These are phyloP conservation scores for Coemansia sp. DNA, from an alignment of 192 early-diverging fungal genomes.

Conservation along the genomic window DNA sequence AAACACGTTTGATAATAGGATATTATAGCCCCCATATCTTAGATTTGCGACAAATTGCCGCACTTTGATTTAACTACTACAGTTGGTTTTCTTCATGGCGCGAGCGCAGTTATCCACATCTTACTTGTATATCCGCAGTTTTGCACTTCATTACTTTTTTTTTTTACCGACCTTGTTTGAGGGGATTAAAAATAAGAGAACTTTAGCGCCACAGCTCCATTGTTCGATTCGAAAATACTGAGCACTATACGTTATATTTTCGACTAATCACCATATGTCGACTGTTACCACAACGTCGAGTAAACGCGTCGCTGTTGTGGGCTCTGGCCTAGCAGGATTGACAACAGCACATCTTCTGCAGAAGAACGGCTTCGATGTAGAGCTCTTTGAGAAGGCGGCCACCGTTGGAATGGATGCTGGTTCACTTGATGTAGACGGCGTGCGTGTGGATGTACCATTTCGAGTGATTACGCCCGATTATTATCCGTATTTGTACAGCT, in stretches of 20 bases:
- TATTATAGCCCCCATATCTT: too few species aligned
- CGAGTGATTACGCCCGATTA: constrained; percentile 52
- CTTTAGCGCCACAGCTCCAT: background rate
- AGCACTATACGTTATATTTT: background rate
- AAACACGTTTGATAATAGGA: too few species aligned
- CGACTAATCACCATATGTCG: background rate
- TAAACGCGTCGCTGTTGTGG: constrained; percentile 40
- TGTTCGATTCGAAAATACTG: background rate
- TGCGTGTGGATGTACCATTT: constrained; percentile 51
- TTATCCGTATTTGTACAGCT: constrained; percentile 40
- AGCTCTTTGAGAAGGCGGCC: constrained; percentile 35
- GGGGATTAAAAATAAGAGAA: background rate
- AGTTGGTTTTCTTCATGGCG: background rate
- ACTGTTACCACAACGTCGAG: background rate
- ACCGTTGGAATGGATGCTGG: constrained; percentile 47
- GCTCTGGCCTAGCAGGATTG: constrained; percentile 50
- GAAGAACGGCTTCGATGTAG: constrained; percentile 25
- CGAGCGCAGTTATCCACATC: background rate
- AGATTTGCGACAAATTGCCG: too few species aligned
- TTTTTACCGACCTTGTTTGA: background rate
- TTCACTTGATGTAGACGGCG: constrained; percentile 37
- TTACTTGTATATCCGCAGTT: background rate
- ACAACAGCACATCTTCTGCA: constrained; percentile 43
- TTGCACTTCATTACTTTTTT: background rate
- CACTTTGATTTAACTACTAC: background rate